Conservation (phyloP, 2,329 filamentous ascomycete genomes). For the Sclerotinia nivalis region DNA sequence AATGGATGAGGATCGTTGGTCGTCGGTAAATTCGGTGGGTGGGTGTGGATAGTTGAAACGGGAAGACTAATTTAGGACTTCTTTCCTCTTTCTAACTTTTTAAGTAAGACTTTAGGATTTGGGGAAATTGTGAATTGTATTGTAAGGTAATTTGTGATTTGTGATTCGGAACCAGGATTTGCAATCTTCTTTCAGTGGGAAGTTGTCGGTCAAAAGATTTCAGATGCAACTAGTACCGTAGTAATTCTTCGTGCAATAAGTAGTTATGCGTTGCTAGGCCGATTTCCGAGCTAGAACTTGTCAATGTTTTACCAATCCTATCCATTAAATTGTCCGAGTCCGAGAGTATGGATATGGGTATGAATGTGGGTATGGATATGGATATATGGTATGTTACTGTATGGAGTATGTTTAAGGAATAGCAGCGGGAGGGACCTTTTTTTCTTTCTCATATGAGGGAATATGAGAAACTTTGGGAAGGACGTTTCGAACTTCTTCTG, state of each 20-base stretch:
- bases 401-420: neutral
- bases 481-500: slow-evolving; percentile 3
- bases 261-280: neutral
- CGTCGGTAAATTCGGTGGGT: neutral
- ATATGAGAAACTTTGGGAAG: neutral
- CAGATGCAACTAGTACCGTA: neutral
- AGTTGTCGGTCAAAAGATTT: slow-evolving; percentile 2
- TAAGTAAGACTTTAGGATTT: neutral
- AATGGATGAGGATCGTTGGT: neutral
- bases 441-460: neutral
- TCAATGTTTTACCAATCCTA: slow-evolving; percentile 6
- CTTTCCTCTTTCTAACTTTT: neutral
- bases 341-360: neutral
- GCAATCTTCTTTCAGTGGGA: neutral
- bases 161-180: neutral
- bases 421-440: neutral
- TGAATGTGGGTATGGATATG: neutral
- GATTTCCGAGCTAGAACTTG: neutral
- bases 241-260: neutral
- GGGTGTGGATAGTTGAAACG: neutral
- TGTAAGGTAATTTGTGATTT: neutral
- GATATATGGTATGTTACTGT: neutral
- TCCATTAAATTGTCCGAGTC: neutral
- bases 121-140: neutral
- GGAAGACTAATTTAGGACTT: neutral